Conservation (phyloP, 1,139 yeast species). For the Protomyces pachydermus region DNA sequence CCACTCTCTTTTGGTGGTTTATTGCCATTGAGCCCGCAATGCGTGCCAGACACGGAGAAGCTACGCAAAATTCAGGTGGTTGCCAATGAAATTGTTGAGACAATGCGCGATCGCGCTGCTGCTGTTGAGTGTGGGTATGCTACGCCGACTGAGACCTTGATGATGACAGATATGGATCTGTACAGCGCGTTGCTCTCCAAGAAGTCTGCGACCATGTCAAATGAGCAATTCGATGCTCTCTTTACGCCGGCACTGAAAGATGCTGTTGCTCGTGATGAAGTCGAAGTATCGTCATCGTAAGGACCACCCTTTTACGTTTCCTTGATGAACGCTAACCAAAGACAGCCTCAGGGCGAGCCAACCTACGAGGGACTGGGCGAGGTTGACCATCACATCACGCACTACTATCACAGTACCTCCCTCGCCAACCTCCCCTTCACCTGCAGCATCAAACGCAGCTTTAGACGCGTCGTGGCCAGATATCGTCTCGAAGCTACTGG, state of each 20-base stretch:
- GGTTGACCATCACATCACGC: conserved; percentile 19
- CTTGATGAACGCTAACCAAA: conserved; percentile 10
- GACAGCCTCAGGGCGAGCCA: conserved; percentile 15
- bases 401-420: conserved; percentile 39
- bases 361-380: conserved; percentile 7
- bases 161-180: conserved; percentile 39
- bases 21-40: conserved; percentile 57
- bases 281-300: conserved; percentile 26
- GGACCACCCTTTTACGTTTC: background rate
- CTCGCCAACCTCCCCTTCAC: conserved; percentile 39
- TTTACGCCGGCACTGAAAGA: conserved; percentile 67
- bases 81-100: conserved; percentile 61
- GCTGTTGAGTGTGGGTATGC: conserved; percentile 56
- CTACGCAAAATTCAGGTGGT: conserved; percentile 64
- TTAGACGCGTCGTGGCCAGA: conserved; percentile 37
- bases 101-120: conserved; percentile 67
- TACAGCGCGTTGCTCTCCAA: conserved; percentile 34
- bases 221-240: conserved; percentile 71
- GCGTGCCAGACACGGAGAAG: conserved; percentile 73
- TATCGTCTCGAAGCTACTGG: conserved; percentile 36
- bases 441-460: conserved; percentile 37
- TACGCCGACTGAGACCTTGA: conserved; percentile 3
- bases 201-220: conserved; percentile 51
- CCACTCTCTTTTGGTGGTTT: conserved; percentile 54
- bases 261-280: conserved; percentile 39